A percentile compares a stretch with the other conserved stretches of the same genome.
Conservation (phyloP, 139 green algal genomes). For the Chlamydomonas eustigma region DNA sequence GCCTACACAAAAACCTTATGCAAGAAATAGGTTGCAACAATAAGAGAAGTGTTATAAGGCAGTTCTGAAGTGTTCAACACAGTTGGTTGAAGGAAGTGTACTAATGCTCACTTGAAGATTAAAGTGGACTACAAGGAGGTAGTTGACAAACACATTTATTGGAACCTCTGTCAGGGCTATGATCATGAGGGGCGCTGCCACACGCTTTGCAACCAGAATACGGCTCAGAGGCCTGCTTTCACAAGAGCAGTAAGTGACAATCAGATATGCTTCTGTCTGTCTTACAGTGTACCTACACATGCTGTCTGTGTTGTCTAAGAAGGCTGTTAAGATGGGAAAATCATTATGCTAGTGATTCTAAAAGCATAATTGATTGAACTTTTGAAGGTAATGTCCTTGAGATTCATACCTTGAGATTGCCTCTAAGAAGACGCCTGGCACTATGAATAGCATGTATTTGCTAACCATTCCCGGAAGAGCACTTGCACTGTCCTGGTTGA, state of each 20-base stretch:
- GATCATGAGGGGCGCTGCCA: constrained; percentile 11
- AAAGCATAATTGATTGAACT: no score
- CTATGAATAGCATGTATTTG: constrained; percentile 14
- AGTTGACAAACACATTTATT: constrained; percentile 23
- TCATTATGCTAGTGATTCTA: background rate
- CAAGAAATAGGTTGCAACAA: no score
- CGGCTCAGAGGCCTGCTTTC: constrained; percentile 19
- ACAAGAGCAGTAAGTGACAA: no score
- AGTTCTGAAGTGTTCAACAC: no score
- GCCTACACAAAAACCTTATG: no score
- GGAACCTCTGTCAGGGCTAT: constrained; percentile 28
- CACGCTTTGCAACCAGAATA: constrained; percentile 18
- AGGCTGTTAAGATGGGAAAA: background rate
- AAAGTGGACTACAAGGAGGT: constrained; percentile 16
- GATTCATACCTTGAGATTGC: constrained; percentile 13
- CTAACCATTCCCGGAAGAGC: background rate
- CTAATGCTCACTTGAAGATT: no score
- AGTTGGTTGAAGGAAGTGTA: no score
- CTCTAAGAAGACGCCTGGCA: constrained; percentile 28
- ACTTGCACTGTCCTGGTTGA: constrained; percentile 3
- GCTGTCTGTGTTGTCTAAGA: no score
- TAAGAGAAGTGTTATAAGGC: no score
- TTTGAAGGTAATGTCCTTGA: no score
- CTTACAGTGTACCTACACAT: no score
- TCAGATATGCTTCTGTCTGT: no score